Base-by-base conservation (phyloP, 75 land plant species). In the Larix kaempferi region DNA sequence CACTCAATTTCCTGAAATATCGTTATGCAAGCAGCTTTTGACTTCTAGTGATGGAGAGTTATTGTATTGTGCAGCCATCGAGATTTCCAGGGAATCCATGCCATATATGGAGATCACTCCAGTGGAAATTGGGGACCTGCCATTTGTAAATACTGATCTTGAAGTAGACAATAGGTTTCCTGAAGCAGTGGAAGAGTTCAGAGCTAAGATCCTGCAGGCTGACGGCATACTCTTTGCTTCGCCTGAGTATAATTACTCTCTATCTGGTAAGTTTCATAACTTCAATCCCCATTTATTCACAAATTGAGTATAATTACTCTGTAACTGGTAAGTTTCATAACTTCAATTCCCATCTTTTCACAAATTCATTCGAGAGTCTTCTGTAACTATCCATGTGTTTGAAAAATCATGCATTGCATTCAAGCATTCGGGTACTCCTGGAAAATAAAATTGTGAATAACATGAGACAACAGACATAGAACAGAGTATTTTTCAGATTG, bases 261-360 rank as follows among this genome's bases (percentile, higher is more conserved):
- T 84, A n/a, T 25, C 85, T 66, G 69, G 85, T 81, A 63, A 15
- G 41, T 16, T 27, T 74, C 57, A 54, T 56, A n/a, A 6, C 17
- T 35, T n/a, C 16, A 22, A 26, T 59, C 15, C 14, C 29, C 1
- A 29, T 29, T 1, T 11, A 63, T 26, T 26, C 22, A 10, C 2
- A n/a, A n/a, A n/a, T n/a, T 17, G 86, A 84, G 69, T 84, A 84
- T 80, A 84, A 84, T 72, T 84, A 84, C 54, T 84, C 86, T 58
- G 56, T 84, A n/a, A 39, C 85, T 66, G 69, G 85, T 81, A 63
- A 15, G 39, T 14, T 27, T 74, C 56, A 54, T 55, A n/a, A 5
- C 16, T 35, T n/a, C 16, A 22, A 25, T 59, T 4, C 13, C 29
- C 0, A 27, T 27, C 4, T 23, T 26, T 26, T 26, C 22, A 8